These are phyloP conservation scores for Coemansia sp. DNA, from an alignment of 192 early-diverging fungal species.

Conservation along the genomic window DNA sequence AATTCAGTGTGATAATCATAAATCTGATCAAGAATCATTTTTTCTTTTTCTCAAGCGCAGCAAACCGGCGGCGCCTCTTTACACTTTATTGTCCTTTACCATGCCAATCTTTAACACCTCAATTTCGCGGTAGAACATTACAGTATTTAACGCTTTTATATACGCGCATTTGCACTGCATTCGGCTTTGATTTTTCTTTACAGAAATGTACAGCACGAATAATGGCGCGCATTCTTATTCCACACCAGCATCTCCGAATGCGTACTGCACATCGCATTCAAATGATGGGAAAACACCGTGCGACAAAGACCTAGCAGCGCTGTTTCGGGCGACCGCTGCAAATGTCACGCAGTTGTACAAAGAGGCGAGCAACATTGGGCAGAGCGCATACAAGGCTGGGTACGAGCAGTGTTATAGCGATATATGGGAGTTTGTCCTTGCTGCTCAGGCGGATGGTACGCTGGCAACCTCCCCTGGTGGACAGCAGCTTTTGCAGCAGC, in stretches of 20 bases:
- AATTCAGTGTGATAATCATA: background rate
- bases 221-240: conserved; percentile 36
- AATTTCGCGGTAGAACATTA: background rate
- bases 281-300: conserved; percentile 25
- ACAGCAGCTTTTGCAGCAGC: conserved; percentile 23
- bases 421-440: conserved; percentile 39
- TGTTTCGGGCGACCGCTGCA: conserved; percentile 50
- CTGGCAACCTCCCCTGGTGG: conserved; percentile 1
- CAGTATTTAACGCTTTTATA: background rate
- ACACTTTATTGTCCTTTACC: background rate
- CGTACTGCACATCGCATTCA: conserved; percentile 21
- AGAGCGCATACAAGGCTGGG: conserved; percentile 43
- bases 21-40: conserved; percentile 3
- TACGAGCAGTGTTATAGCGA: conserved; percentile 54
- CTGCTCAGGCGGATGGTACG: conserved; percentile 13
- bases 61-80: background rate
- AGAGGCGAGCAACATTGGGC: conserved; percentile 47
- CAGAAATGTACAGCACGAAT: conserved; percentile 29
- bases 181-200: background rate
- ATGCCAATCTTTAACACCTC: background rate
- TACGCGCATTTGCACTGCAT: background rate
- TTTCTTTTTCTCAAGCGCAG: background rate
- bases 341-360: conserved; percentile 55
- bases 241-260: conserved; percentile 38
- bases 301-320: conserved; percentile 42